Base-by-base conservation (phyloP, 2,329 filamentous ascomycete species). In the Pezicula rhizophila region DNA sequence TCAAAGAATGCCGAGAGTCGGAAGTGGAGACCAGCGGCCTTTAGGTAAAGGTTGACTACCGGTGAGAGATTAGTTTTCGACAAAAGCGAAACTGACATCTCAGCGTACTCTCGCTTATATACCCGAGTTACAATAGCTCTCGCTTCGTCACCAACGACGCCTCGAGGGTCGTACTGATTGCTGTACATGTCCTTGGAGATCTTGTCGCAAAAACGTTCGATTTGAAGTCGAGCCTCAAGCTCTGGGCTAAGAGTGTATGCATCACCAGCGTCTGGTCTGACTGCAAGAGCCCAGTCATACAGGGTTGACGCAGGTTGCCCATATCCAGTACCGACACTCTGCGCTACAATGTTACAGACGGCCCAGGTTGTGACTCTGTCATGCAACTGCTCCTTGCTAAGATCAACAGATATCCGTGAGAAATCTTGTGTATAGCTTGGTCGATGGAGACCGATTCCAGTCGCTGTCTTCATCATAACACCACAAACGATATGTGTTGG, bases 401-500 rank as follows among this genome's bases (percentile, higher is more conserved):
- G 72, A 56, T 90, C 84, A 28, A 88, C 75, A 2, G 81, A 84
- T 25, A 87, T 84, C 44, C 87, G 74, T 2, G 86, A 89, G 64
- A 92, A 93, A 65, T 92, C 88, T 64, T 91, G 86, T 40, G 87
- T 87, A 64, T 91, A 84, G 47, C 85, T 89, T 11, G 87, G 88
- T 42, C 87, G 79, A 61, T 93, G 87, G 46, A 93, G 74, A 17
- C 88, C 87, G 57, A 91, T 89, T 56, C 89, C 87, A 56, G 89
- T 90, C 8, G 88, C 88, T 18, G 87, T 81, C 69, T 91, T 89
- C 80, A 92, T 90, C 85, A 92, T 89, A 52, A 89, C 80, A 46
- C 88, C 87, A 57, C 84, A 85, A 15, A 91, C 71, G 17, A 64
- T 90, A 63, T 91, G 89, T 1, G 87, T 92, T 2, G 87, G 86